Base-by-base conservation (phyloP, 805 yeast genomes). In the Metschnikowia koreensis region DNA sequence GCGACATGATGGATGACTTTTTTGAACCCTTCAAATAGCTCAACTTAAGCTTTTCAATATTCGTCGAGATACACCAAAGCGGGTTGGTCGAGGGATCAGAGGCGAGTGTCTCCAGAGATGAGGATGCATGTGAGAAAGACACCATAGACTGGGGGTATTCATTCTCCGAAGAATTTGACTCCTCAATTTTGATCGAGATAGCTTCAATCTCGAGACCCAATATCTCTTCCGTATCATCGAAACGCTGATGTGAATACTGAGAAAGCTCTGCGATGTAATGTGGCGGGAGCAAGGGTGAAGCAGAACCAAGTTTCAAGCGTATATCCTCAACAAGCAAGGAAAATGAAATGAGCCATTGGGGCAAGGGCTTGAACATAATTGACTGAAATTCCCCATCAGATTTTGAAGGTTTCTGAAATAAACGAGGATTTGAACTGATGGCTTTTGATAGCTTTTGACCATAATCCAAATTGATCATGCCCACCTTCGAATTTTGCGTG, bases 261-360 rank as follows among this genome's bases (percentile, higher is more conserved):
- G 50, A 71, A 55, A 36, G 63, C 60, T 44, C 61, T 53, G 54
- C 54, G 41, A 11, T 57, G 52, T 22, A 60, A 54, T 46, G 54
- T 40, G 46, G 59, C 43, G 54, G 73, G 7, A 74, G 66, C 37
- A 74, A 60, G 1, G 74, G 68, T 7, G 77, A 73, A 17, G 76
- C 58, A 2, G 78, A 71, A 0, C 77, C 78, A 11, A 74, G 46
- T 31, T 55, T 49, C 5, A 75, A 38, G 9, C 55, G 55, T 26
- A 61, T 38, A 6, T 55, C 48, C n/a, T 51, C 45, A 13, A 66
- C 29, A 7, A 47, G 47, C 22, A 68, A 26, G 17, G 61, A 59
- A 15, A 62, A 47, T 11, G 64, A 66, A 2, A 68, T 52, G 12
- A 74, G 48, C 77, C 77, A 74, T 5, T 53, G 38, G 0, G 79